Percentiles rank a stretch among this genome's conserved stretches.
These are phyloP conservation scores for Botrytis tulipae DNA, from an alignment of 2,329 filamentous ascomycete species.

Conservation along the genomic window DNA sequence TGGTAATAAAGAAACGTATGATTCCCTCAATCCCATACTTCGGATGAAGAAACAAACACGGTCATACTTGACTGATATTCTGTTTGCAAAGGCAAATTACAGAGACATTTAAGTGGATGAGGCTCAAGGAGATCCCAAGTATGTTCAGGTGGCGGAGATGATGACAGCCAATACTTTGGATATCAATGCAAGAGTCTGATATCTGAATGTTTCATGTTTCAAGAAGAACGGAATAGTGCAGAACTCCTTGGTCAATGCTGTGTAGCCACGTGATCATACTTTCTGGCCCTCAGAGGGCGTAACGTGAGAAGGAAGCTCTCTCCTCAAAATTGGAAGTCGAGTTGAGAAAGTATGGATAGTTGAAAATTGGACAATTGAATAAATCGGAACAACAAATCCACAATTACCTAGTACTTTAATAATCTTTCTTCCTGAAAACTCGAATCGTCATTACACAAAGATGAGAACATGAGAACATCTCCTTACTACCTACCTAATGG, in stretches of 20 bases:
- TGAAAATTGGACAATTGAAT: not conserved
- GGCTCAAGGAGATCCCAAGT: not conserved
- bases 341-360: not conserved
- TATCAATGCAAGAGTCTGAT: not conserved
- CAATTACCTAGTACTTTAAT: too few relatives aligned
- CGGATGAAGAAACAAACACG: not conserved
- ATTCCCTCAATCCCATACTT: not conserved
- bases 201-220: conserved; percentile 13
- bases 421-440: too few relatives aligned
- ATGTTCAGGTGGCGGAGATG: not conserved
- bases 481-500: too few relatives aligned
- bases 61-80: not conserved
- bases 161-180: conserved; percentile 9
- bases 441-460: not conserved
- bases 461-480: not conserved
- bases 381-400: not conserved
- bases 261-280: not conserved
- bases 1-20: not conserved
- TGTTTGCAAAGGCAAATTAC: not conserved
- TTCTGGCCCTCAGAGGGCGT: not conserved
- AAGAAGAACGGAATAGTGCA: not conserved
- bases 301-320: not conserved
- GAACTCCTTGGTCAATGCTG: not conserved
- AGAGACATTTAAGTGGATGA: not conserved
- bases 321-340: not conserved